Evolutionary conservation across 805 yeast genomes (phyloP).

Genomic region (Candida vartiovaarae): DNA sequence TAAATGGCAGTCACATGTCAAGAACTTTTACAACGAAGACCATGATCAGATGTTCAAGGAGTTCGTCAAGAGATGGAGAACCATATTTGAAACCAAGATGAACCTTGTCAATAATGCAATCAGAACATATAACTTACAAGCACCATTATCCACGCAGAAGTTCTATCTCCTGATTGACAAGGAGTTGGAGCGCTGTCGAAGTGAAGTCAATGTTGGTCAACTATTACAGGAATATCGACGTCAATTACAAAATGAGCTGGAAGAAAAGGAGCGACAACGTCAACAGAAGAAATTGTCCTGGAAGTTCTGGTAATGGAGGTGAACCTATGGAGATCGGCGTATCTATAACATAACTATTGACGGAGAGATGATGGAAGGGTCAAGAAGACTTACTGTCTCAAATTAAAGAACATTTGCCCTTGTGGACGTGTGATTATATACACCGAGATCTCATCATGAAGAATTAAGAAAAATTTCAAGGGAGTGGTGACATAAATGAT

Average conservation of each 20-base stretch:
- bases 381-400: too few species aligned
- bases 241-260: not conserved
- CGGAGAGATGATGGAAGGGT: too few species aligned
- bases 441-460: too few species aligned
- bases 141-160: slow-evolving; percentile 53
- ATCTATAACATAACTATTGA: too few species aligned
- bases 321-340: too few species aligned
- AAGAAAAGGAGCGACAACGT: not conserved
- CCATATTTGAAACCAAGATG: slow-evolving; percentile 27
- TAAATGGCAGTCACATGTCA: slow-evolving; percentile 29
- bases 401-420: too few species aligned
- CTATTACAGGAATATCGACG: not conserved
- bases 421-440: too few species aligned
- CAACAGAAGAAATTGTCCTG: too few species aligned
- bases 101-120: slow-evolving; percentile 39
- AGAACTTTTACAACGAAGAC: slow-evolving; percentile 8
- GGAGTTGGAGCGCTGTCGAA: slow-evolving; percentile 36
- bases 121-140: slow-evolving; percentile 55
- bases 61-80: slow-evolving; percentile 12
- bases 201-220: slow-evolving; percentile 23
- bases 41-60: slow-evolving; percentile 7
- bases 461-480: too few species aligned
- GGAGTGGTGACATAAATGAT: too few species aligned
- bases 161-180: slow-evolving; percentile 39
- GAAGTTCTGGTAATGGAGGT: too few species aligned